Conservation (phyloP, 176 grass and related monocot species). For the Canna indica region DNA sequence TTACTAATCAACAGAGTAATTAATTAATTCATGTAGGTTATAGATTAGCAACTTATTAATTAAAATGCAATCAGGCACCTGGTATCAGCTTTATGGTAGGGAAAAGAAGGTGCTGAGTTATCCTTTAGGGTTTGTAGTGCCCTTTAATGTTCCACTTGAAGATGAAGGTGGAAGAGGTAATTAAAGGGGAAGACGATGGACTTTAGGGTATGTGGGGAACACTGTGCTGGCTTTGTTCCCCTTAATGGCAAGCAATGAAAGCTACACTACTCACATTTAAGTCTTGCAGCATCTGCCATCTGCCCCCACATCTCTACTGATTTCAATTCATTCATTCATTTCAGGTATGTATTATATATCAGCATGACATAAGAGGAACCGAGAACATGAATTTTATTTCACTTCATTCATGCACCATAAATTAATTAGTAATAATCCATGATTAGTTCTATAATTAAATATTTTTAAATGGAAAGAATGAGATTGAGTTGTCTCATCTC, state of each 20-base stretch:
- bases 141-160: not conserved
- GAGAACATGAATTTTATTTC: not conserved
- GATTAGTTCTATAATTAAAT: no score
- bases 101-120: not conserved
- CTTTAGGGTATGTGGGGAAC: not conserved
- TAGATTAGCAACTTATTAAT: no score
- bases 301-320: not conserved
- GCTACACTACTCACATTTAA: not conserved
- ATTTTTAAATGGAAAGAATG: no score
- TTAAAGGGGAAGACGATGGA: no score
- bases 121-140: not conserved
- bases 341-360: not conserved
- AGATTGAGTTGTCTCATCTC: no score
- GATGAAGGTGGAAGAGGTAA: not conserved
- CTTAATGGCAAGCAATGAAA: not conserved
- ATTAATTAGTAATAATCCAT: no score
- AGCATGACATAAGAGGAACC: not conserved
- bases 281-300: not conserved
- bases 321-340: not conserved
- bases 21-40: no score
- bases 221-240: conserved; percentile 7
- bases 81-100: not conserved
- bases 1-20: not conserved
- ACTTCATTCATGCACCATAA: no score
- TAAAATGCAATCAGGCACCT: not conserved